Percentiles rank a stretch among this genome's conserved stretches.
Evolutionary conservation across 129 eudicot species (phyloP).

Genomic region (carrot (Daucus carota)): DNA sequence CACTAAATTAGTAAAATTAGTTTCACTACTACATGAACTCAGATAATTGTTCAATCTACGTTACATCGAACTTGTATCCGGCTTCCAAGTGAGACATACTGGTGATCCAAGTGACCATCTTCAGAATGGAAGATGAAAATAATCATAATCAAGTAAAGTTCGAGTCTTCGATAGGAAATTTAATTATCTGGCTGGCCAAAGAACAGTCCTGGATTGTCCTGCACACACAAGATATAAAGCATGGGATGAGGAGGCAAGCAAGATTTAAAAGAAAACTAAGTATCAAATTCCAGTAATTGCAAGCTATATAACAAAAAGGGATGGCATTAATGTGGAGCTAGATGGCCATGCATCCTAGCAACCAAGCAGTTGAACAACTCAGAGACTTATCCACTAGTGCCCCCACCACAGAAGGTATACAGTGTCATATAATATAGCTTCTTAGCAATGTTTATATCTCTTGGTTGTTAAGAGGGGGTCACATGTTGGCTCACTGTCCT

Average conservation of each 20-base stretch:
- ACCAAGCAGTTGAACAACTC: conserved; percentile 13
- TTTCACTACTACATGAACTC: neutral
- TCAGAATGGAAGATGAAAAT: neutral
- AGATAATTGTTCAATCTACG: too few species aligned
- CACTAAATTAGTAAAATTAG: too few species aligned
- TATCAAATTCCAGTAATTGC: neutral
- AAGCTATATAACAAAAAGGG: conserved; percentile 4
- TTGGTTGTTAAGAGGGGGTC: conserved; percentile 13
- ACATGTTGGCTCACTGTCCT: conserved; percentile 16
- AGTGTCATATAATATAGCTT: neutral
- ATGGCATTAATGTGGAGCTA: conserved; percentile 2
- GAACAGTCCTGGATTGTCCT: neutral
- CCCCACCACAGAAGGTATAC: conserved; percentile 13
- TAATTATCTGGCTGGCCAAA: neutral
- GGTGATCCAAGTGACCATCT: neutral
- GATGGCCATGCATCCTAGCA: conserved; percentile 20
- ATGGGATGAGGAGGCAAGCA: neutral
- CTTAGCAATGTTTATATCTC: conserved; percentile 7
- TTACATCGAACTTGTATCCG: neutral
- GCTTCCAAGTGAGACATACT: neutral
- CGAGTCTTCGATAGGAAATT: neutral
- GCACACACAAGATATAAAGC: neutral
- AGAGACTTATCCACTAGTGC: conserved; percentile 4
- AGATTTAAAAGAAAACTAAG: too few species aligned
- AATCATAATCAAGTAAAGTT: neutral